phyloP scores from a whole-genome alignment of 345 rosid species.

The Streptanthus diversifolius region DNA sequence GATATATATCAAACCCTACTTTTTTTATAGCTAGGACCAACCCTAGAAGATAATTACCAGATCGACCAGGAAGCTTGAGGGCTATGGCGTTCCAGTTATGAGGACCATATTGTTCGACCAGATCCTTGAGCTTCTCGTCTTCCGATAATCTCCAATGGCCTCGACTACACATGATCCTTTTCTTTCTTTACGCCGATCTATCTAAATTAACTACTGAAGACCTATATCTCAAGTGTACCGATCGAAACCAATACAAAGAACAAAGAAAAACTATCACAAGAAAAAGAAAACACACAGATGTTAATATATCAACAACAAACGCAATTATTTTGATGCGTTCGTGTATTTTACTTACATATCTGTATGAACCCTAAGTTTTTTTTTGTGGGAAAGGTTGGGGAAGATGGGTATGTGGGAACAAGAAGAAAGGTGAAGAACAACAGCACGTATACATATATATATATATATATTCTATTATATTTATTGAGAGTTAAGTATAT shows the following conservation, averaged over 20 bases:
- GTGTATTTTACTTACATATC: not conserved
- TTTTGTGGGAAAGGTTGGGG: conserved; percentile 24
- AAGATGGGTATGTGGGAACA: conserved; percentile 36
- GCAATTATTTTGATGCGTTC: not conserved
- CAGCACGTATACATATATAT: conserved; percentile 16
- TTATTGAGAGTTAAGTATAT: not conserved
- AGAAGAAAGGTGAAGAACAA: conserved; percentile 40
- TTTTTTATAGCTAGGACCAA: not conserved
- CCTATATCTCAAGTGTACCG: not conserved
- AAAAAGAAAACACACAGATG: conserved; percentile 2
- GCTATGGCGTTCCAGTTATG: conserved; percentile 90
- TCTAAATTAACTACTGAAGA: not conserved
- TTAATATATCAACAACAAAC: not conserved
- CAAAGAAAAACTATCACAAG: not conserved
- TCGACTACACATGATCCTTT: conserved; percentile 52
- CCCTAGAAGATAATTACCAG: conserved; percentile 40
- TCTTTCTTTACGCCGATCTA: conserved; percentile 18
- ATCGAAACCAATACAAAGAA: not conserved
- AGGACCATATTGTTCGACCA: conserved; percentile 65
- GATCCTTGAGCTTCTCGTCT: conserved; percentile 65
- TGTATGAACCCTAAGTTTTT: conserved; percentile 23
- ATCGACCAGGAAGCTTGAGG: conserved; percentile 65
- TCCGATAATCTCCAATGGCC: conserved; percentile 81
- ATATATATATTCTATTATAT: not conserved
- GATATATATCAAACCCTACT: conserved; percentile 13